Evolutionary conservation across 345 rosid species (phyloP).

Genomic region (Eucalyptus tenuipes): DNA sequence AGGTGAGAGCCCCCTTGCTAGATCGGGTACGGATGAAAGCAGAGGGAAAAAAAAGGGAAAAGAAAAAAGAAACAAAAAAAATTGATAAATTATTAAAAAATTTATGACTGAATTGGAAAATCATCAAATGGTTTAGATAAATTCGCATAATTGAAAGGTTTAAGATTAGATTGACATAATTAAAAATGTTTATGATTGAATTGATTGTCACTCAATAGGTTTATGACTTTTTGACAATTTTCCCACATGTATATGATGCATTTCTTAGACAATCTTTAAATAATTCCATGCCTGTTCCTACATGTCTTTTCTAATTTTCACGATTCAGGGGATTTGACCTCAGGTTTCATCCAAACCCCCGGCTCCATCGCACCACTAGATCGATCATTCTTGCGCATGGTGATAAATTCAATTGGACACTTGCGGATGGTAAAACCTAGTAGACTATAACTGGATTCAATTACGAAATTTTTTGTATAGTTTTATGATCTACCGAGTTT

Average conservation of each 20-base stretch:
- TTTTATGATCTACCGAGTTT: not conserved
- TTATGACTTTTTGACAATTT: not conserved
- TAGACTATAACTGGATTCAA: not conserved
- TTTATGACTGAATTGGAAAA: no score
- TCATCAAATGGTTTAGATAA: no score
- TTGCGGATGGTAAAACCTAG: not conserved
- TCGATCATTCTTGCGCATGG: not conserved
- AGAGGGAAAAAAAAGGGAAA: not conserved
- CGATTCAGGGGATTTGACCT: not conserved
- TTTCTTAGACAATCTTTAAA: not conserved
- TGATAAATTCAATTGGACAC: not conserved
- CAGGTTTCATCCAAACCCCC: not conserved
- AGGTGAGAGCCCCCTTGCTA: not conserved
- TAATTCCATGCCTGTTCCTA: not conserved
- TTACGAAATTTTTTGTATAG: not conserved
- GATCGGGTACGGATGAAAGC: not conserved
- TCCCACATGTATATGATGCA: not conserved
- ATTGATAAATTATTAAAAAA: not conserved
- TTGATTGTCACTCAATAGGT: rapidly evolving
- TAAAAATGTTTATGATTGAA: rapidly evolving
- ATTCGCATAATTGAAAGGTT: no score
- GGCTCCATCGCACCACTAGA: not conserved
- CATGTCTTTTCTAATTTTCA: not conserved
- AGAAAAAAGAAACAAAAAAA: rapidly evolving
- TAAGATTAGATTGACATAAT: not conserved